Percentiles rank a stretch among this genome's conserved stretches.
Evolutionary conservation across 352 stramenopile species (phyloP).

Genomic region (Phytopythium ostracodes): DNA sequence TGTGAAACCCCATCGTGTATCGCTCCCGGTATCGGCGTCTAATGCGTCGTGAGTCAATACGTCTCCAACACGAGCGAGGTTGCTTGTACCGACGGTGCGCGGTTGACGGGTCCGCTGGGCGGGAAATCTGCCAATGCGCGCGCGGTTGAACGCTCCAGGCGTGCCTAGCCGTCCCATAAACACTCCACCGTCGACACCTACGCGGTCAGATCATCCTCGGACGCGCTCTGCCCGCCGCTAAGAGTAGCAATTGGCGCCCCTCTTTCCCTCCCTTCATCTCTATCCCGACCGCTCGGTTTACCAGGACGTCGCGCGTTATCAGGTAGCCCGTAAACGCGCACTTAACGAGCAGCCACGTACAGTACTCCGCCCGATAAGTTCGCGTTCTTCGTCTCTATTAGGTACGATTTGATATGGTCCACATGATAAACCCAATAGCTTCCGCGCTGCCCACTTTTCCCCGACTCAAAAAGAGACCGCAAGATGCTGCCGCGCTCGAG

Average conservation of each 20-base stretch:
- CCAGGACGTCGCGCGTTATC: background rate
- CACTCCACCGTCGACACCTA: background rate
- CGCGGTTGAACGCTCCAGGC: background rate
- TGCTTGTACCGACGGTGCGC: background rate
- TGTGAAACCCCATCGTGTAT: constrained; percentile 57
- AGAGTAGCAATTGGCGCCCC: background rate
- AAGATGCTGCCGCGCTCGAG: constrained; percentile 34
- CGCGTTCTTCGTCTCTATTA: background rate
- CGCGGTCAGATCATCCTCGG: background rate
- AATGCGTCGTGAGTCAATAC: too few relatives aligned
- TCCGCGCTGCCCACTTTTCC: constrained; percentile 12
- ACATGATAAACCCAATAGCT: constrained; percentile 23
- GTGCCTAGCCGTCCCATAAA: background rate
- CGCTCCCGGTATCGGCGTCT: background rate
- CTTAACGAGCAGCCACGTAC: background rate
- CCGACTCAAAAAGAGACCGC: constrained; percentile 17
- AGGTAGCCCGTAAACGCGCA: background rate
- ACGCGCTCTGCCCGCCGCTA: background rate
- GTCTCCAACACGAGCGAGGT: background rate
- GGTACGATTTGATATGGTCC: background rate
- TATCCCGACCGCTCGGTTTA: background rate
- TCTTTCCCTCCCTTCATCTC: background rate
- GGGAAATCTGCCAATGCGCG: background rate
- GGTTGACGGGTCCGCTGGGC: background rate
- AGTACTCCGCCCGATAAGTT: background rate